Evolutionary conservation across 306 rosid species (phyloP), one percentile per base, ranked within the genome.

Genomic region (Leucaena leucocephala): DNA sequence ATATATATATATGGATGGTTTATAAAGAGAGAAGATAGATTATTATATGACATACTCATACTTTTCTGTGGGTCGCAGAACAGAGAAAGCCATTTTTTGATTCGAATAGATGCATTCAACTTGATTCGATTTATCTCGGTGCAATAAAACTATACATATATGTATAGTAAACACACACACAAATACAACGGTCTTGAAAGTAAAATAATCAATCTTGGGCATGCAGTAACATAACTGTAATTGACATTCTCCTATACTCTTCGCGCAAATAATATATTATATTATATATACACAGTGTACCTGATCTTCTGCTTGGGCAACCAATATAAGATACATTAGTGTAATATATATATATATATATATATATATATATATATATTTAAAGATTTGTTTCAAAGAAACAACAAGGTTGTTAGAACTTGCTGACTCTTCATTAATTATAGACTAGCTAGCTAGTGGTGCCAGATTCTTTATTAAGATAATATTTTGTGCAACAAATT

Each of bases 281-380:
- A 17, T 6, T 57, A 21, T 55, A 19, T 13, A 11, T 35, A 34
- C 27, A 27, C 27, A 27, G 19, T 10, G 55, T 39, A 44, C 2
- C 14, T 8, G 13, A 48, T 48, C 3, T 48, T 27, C 27, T 78
- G 72, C 77, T 45, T 78, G 13, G 57, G 40, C 74, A 63, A 13
- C 9, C 5, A 46, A n/a, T 19, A 55, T 15, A 14, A 19, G 8
- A 42, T 49, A 13, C 38, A 48, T 17, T 33, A 33, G 7, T 63
- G 64, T 21, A 40, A 71, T 36, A 71, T 8, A 45, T 62, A 50
- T 4, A 58, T 7, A 55, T 52, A 27, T 73, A 64, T 61, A 27
- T 27, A n/a, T n/a, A n/a, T n/a, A n/a, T n/a, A n/a, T n/a, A n/a
- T n/a, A n/a, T n/a, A n/a, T n/a, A n/a, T n/a, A n/a, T n/a, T n/a